Evolutionary conservation across 2,329 filamentous ascomycete species (phyloP), one percentile per base, ranked within the genome.

Genomic region (Fusarium gaditjirri): DNA sequence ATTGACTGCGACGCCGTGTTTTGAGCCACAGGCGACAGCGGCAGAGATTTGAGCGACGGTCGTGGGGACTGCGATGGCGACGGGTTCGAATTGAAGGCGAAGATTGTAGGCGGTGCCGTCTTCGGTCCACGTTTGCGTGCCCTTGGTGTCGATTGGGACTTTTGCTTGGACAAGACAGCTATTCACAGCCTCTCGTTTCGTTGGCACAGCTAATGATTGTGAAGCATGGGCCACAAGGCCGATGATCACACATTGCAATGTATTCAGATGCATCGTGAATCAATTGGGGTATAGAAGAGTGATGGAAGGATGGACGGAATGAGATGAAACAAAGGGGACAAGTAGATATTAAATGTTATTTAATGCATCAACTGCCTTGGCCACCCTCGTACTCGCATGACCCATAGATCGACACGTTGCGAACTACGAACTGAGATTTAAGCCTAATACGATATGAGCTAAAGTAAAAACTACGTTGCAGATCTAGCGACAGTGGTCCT

Each of bases 1-100:
- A 44, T 86, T 86, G 3, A 89, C 85, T 59, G 86, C 85, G 58
- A 86, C 77, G 5, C 80, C 79, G 53, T 79, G 74, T 33, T 82
- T 76, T 1, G 77, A 77, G 4, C 86, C 87, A 61, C 86, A 88
- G 42, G 78, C 76, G 6, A 89, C 81, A 6, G 86, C 83, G 2
- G 79, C 80, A 2, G 84, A 80, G 21, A 88, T 81, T n/a, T 87
- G 81, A 5, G 80, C 75, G 0, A 79, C 73, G 1, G 78, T 82
- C 0, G 70, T 75, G 1, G 81, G 79, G 0, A 80, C 72, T 6
- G 78, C 79, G 12, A 83, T 79, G 19, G 78, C 78, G 2, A 74
- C 71, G 1, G 81, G 81, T 14, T 70, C 70, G 61, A 76, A 81
- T 14, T 76, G 75, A 8, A 81, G 76, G 4, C 81, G 78, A 5